These are phyloP conservation scores for Aspergillus saccharolyticus DNA, from an alignment of 495 filamentous ascomycete genomes.

Conservation along the genomic window DNA sequence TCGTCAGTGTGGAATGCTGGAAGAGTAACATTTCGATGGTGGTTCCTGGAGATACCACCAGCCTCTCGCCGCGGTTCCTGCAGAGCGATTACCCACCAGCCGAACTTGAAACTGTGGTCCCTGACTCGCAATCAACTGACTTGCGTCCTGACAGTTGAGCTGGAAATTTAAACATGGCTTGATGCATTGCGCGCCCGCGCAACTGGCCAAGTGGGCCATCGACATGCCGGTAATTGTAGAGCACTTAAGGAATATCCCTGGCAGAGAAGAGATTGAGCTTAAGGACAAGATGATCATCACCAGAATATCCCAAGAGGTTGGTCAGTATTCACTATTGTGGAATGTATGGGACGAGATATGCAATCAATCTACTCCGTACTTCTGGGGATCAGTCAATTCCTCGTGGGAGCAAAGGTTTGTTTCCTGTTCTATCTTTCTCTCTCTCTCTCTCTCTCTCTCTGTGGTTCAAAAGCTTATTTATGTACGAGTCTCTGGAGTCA, in stretches of 20 bases:
- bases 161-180: background rate
- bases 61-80: constrained; percentile 3
- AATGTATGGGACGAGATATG: background rate
- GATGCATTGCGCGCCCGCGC: background rate
- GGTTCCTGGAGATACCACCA: background rate
- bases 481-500: too few relatives aligned
- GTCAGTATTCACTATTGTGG: background rate
- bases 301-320: background rate
- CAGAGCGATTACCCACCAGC: background rate
- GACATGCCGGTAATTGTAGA: constrained; percentile 2
- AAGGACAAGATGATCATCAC: background rate
- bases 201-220: background rate
- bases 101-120: background rate
- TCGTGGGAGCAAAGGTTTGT: background rate
- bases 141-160: background rate
- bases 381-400: background rate
- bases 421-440: too few relatives aligned
- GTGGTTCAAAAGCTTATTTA: background rate
- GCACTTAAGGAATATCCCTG: background rate
- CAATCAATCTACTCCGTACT: background rate
- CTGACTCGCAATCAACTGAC: background rate
- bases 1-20: background rate
- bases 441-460: background rate
- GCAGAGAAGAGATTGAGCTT: background rate
- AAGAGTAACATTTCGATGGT: background rate